Base-by-base conservation (phyloP, 140 eudicot genomes). In the Cichorium intybus region DNA sequence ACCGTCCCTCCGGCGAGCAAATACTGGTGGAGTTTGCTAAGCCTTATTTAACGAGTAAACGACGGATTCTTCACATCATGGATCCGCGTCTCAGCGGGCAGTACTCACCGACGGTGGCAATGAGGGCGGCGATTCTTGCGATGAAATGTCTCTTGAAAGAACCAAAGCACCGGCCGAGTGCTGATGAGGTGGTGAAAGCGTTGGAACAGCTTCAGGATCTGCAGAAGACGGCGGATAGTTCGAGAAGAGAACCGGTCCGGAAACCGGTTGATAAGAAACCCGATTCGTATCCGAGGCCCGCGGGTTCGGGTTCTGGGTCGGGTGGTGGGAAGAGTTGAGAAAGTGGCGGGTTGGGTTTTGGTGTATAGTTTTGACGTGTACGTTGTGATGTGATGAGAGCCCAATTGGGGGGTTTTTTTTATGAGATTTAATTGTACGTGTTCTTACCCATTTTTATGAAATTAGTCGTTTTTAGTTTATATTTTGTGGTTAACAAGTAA, bases 1-100 rank as follows among this genome's bases (percentile, higher is more conserved):
- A 89, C 77, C 90, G 89, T 1, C 95, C 97, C 0, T 26, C 73
- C 3, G 88, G 84, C 27, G 90, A 89, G 64, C 90, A 89, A 37
- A 75, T 79, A 37, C 91, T 89, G 2, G 73, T 89, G 15, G 84
- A 82, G 46, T 89, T 84, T 82, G 84, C 88, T 2, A 73, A 68
- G 73, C 97, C 97, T 62, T 83, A 80, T 69, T 82, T 89, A 11
- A 75, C 74, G 49, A 83, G 74, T 81, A 82, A 83, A 61, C 76
- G 88, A 9, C 76, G 81, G 68, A 74, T 89, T 33, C 71, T 85
- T n/a, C 47, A 64, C 8, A 81, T 89, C 24, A 89, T 89, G 88
- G 97, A 89, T 50, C 73, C 82, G 4, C 84, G 95, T 20, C 53
- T 89, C 23, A 49, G 70, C 52, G 95, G 90, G 51, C 95, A 89